Base-by-base conservation (phyloP, 192 early-diverging fungal species). In the Lobosporangium transversale region DNA sequence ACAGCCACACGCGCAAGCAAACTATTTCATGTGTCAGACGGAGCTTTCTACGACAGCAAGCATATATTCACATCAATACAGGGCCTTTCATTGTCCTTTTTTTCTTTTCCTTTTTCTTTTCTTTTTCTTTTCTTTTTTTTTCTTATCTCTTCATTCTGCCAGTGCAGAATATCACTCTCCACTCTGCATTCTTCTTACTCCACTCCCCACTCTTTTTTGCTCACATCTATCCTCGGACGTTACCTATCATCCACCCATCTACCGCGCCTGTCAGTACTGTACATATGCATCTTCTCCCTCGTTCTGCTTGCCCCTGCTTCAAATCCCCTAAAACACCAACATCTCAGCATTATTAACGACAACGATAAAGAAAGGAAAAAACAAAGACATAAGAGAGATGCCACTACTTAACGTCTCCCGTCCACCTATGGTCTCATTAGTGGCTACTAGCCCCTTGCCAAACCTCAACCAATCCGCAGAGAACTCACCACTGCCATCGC, bases 401-500 rank as follows among this genome's bases (percentile, higher is more conserved):
- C 55, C 73, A 17, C 73, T 51, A 18, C 49, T 58, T 32, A 48
- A 53, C 33, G 12, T 55, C 33, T 5, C 11, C 24, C 49, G 62
- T 1, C 32, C 49, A 42, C 35, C 70, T 32, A 66, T 65, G 57
- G 53, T 75, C 33, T 75, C 73, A 20, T 53, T 76, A 43, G 12
- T 62, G 18, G 56, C 52, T 20, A 76, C 73, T 2, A 53, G 58
- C 3, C 73, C 73, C 9, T 20, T 76, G 10, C 73, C 73, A 26
- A 57, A 75, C 51, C 57, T 76, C 21, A 76, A 76, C 64, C 66
- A 57, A 44, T 76, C 73, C 21, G 73, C 63, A 29, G 54, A 66
- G 37, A 76, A 36, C 23, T 76, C 73, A 30, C 69, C 62, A 64
- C 63, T 53, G 27, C 33, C 53, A 26, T 67, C 50, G n/a, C 69